Base-by-base conservation (phyloP, 2,329 filamentous ascomycete species). In the Colletotrichum sp. region DNA sequence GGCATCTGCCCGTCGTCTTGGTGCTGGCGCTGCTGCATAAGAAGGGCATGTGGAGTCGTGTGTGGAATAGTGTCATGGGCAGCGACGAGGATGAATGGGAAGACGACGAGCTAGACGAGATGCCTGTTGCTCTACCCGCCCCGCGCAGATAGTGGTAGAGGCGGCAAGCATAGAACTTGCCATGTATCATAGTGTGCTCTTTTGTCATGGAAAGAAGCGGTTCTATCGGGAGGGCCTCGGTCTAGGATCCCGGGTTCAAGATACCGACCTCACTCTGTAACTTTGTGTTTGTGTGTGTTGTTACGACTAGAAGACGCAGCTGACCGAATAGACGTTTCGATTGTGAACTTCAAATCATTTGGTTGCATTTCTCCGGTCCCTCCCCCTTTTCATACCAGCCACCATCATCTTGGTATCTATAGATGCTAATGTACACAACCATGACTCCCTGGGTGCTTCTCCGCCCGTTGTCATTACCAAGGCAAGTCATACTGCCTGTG, bases 1-100 rank as follows among this genome's bases (percentile, higher is more conserved):
- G 96, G 97, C 96, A 98, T 86, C 85, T 99, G 64, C 97, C 97
- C 0, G 94, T 94, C 30, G 90, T 99, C 57, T 92, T 99, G 89
- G 95, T 98, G 63, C 88, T 98, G 76, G 96, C 96, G 4, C 93
- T 99, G 85, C 91, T 94, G 71, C 95, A 98, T 85, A 99, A 99
- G 90, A 98, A 96, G 87, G 96, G 96, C 0, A 90, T 98, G 85
- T 97, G 95, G 95, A 90, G 92, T 78, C 90, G 96, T 18, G 91
- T 96, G n/a, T 96, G 94, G 92, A 90, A 89, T 72, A 91, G 92
- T 72, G 86, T 95, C 0, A 88, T 92, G 71, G 94, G 94, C 0
- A 85, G 88, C 71, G 88, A 90, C 3, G 88, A 91, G 24, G 91
- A 92, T 2, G 84, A 88, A 82, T 85, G 89, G 78, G 92, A 93